Percentiles rank a stretch among this genome's conserved stretches.
These are phyloP conservation scores for Rhododendron ovatum DNA, from an alignment of 148 eudicot species.

Conservation along the genomic window DNA sequence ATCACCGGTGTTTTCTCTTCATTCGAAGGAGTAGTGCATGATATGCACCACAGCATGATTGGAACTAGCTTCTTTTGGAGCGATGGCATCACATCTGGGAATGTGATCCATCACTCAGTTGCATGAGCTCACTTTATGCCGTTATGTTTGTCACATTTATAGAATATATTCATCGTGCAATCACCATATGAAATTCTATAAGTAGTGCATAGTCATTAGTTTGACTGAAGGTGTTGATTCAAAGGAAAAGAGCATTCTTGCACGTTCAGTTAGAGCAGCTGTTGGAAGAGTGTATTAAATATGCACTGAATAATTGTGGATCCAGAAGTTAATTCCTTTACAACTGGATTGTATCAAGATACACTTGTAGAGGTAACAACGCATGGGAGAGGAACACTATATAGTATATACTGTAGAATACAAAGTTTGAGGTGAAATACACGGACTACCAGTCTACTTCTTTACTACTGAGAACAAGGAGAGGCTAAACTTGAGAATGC, in stretches of 20 bases:
- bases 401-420: background rate
- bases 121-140: conserved; percentile 1
- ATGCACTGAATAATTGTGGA: background rate
- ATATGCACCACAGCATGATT: background rate
- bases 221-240: background rate
- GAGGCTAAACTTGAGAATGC: too few relatives aligned
- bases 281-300: background rate
- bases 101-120: background rate
- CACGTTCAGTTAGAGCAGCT: background rate
- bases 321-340: background rate
- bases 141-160: background rate
- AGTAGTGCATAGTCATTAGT: background rate
- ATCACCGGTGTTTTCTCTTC: background rate
- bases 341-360: background rate
- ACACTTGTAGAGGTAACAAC: background rate
- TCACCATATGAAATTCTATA: background rate
- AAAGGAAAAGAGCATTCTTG: background rate
- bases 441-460: background rate
- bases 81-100: background rate
- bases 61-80: background rate
- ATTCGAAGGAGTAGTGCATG: background rate
- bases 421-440: too few relatives aligned
- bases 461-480: too few relatives aligned
- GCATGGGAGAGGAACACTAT: background rate
- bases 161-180: background rate